Base-by-base conservation (phyloP, 805 yeast species). In the Ogataea trehaloabstinens region DNA sequence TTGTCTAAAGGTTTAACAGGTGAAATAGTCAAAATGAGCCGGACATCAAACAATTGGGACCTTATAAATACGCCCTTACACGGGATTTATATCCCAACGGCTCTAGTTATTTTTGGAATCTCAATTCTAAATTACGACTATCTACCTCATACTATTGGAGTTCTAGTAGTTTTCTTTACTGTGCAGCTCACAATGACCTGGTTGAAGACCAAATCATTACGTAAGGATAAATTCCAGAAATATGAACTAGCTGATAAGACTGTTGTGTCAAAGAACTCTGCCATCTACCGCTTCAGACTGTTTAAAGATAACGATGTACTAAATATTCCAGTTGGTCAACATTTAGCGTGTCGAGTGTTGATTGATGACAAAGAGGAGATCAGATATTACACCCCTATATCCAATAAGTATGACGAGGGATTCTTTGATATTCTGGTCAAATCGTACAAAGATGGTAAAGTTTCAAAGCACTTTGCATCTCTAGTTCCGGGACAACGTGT, bases 371-470 rank as follows among this genome's bases (percentile, higher is more conserved):
- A 72, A 52, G 79, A 76, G 42, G 72, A 68, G 44, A 66, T 77
- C 35, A 75, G 90, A 55, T 82, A 80, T 60, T 85, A 85, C 55
- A 78, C 88, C 3, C 95, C 95, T 27, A 83, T 85, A 35, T 78
- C 85, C 19, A 78, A 84, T 45, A 76, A 75, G 51, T 73, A 70
- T 47, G 90, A 84, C 50, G 63, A 73, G 34, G 95, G 95, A 0
- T 79, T 80, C 54, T 82, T 85, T 51, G 95, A 85, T 56, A 70
- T 85, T 35, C 65, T 85, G 56, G 85, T 85, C 28, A 85, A 85
- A 62, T 82, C 89, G 3, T 85, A 85, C 58, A 70, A 76, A 27
- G 76, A 78, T 27, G 95, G 95, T 25, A 70, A 61, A 40, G 86
- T 85, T 6, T 82, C 90, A 5, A 78, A 70, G 51, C 65, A 72